Evolutionary conservation across 495 filamentous ascomycete genomes (phyloP).

Genomic region (Oidiodendron maius): DNA sequence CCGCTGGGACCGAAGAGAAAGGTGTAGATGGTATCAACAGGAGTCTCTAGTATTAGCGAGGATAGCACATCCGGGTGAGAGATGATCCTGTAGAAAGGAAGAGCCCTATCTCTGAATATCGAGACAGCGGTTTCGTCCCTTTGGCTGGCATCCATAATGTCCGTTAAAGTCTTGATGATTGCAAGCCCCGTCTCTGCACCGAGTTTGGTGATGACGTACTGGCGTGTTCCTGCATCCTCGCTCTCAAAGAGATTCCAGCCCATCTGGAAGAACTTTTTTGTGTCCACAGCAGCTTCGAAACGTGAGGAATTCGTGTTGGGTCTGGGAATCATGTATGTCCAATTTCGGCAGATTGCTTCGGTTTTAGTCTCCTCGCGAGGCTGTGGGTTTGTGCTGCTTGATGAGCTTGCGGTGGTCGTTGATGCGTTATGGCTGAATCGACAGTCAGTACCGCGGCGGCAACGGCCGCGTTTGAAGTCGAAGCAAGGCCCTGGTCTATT

Average conservation of each 20-base stretch:
- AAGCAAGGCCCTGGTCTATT: slow-evolving; percentile 18
- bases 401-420: slow-evolving; percentile 15
- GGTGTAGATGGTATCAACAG: slow-evolving; percentile 51
- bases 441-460: slow-evolving; percentile 15
- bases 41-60: slow-evolving; percentile 48
- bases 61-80: slow-evolving; percentile 43
- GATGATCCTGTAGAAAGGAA: slow-evolving; percentile 48
- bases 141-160: slow-evolving; percentile 19
- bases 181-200: slow-evolving; percentile 20
- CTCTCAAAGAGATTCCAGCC: slow-evolving; percentile 20
- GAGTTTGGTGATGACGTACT: slow-evolving; percentile 20
- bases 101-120: slow-evolving; percentile 25
- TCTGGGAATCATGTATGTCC: slow-evolving; percentile 30
- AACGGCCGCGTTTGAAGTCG: slow-evolving; percentile 16
- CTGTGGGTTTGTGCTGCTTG: slow-evolving; percentile 14
- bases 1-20: slow-evolving; percentile 47
- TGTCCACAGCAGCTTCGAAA: slow-evolving; percentile 18
- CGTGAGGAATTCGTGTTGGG: slow-evolving; percentile 19
- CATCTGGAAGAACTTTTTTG: slow-evolving; percentile 19
- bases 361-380: slow-evolving; percentile 21
- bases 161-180: slow-evolving; percentile 21
- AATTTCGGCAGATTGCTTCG: slow-evolving; percentile 24
- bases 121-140: slow-evolving; percentile 25
- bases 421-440: slow-evolving; percentile 19
- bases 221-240: slow-evolving; percentile 17